A percentile compares a stretch with the other conserved stretches of the same genome.
phyloP scores from a whole-genome alignment of 208 protist species.

The Trypanosoma vivax region DNA sequence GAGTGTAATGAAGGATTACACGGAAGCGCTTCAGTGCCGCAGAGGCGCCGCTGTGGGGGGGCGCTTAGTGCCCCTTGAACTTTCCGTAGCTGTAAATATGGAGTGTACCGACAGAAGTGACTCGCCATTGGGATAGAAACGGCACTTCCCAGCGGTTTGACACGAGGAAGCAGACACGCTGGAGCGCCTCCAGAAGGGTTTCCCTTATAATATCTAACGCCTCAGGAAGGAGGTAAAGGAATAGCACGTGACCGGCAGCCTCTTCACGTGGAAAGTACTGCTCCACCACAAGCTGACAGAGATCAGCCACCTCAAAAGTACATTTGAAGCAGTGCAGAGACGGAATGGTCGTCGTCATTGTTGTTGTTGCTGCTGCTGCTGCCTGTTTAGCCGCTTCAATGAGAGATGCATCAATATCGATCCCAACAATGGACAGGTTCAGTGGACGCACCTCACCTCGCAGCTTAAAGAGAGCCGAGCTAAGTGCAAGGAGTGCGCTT shows the following conservation, averaged over 20 bases:
- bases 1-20: not conserved
- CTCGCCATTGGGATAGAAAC: slow-evolving; percentile 25
- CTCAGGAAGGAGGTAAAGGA: slow-evolving; percentile 67
- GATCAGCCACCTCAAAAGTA: slow-evolving; percentile 22
- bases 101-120: slow-evolving; percentile 19
- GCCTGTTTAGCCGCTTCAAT: slow-evolving; percentile 20
- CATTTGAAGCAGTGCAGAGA: slow-evolving; percentile 19
- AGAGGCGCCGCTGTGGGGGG: not conserved
- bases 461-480: slow-evolving; percentile 16
- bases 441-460: slow-evolving; percentile 11
- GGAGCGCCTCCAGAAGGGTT: slow-evolving; percentile 25
- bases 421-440: slow-evolving; percentile 20
- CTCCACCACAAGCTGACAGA: slow-evolving; percentile 28
- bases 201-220: slow-evolving; percentile 40
- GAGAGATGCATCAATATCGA: slow-evolving; percentile 64
- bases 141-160: slow-evolving; percentile 68
- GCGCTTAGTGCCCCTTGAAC: not conserved
- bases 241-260: slow-evolving; percentile 23
- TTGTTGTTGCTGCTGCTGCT: slow-evolving; percentile 2
- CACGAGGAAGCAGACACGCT: slow-evolving; percentile 31
- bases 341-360: slow-evolving; percentile 1
- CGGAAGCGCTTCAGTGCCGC: not conserved
- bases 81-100: slow-evolving; percentile 34
- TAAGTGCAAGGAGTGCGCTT: slow-evolving; percentile 28
- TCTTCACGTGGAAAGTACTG: slow-evolving; percentile 18